Conservation (phyloP, 1,284 basidiomycete species). For the Cutaneotrichosporon spelunceum region DNA sequence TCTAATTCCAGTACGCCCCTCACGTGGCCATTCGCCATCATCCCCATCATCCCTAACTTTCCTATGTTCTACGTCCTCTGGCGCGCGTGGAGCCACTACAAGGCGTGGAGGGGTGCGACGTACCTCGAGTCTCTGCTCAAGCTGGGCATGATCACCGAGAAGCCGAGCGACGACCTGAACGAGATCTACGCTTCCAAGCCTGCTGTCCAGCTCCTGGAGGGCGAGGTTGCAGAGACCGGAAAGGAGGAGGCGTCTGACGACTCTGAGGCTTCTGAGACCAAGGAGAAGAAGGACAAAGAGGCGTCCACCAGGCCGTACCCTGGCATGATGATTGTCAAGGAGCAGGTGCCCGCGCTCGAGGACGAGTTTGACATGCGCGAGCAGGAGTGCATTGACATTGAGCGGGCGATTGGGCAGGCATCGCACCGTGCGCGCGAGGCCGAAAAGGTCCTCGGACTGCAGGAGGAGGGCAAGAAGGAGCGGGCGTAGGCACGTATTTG, state of each 20-base stretch:
- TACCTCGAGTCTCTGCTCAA: constrained; percentile 45
- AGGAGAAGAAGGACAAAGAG: not conserved
- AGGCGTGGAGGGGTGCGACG: constrained; percentile 49
- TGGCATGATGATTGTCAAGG: constrained; percentile 30
- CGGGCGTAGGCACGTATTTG: not conserved
- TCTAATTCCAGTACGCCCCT: constrained; percentile 36
- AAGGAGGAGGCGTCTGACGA: constrained; percentile 7
- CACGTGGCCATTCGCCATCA: constrained; percentile 52
- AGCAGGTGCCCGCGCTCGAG: constrained; percentile 43
- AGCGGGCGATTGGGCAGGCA: constrained; percentile 52
- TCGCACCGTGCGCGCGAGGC: constrained; percentile 36
- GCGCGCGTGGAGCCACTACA: constrained; percentile 54
- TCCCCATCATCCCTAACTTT: constrained; percentile 55
- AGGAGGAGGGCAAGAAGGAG: constrained; percentile 17
- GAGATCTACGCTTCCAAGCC: constrained; percentile 32
- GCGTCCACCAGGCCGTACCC: constrained; percentile 8
- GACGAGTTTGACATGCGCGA: constrained; percentile 44
- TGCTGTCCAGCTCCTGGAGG: not conserved
- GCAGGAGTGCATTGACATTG: constrained; percentile 50
- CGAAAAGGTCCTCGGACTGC: constrained; percentile 18
- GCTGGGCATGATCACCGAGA: constrained; percentile 43
- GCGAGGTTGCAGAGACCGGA: constrained; percentile 4
- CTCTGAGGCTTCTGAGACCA: not conserved
- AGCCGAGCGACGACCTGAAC: constrained; percentile 28
- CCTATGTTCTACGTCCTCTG: constrained; percentile 55